Base-by-base conservation (phyloP, 1,284 basidiomycete species). In the Cutaneotrichosporon cavernicola region DNA sequence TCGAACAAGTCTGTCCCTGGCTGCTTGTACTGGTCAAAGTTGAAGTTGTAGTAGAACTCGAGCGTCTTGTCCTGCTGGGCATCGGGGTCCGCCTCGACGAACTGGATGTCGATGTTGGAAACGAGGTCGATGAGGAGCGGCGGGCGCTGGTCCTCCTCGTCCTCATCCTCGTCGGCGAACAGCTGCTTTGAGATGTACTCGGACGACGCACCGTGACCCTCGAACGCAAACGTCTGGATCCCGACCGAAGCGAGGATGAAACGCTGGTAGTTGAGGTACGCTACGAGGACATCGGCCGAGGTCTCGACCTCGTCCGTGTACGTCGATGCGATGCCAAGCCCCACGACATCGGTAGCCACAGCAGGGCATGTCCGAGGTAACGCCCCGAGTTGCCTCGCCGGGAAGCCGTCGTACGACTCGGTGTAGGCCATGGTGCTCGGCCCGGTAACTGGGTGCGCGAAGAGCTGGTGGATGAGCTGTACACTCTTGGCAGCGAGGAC, bases 331-430 rank as follows among this genome's bases (percentile, higher is more conserved):
- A 89, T 82, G 34, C 96, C 89, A 62, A 82, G 83, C 0, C 87
- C 85, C 40, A 67, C 64, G 11, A 80, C 68, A 1, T 81, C 81
- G 31, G 81, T 75, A 2, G 65, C 61, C 0, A 88, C 86, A 0
- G 84, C 83, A 60, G 85, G 84, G 55, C 87, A 86, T n/a, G 63
- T 58, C 30, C 72, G 69, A 14, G 75, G 73, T 5, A 76, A 57
- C 3, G 70, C 58, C 2, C 87, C 85, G 22, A 97, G 85, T 76
- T 97, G 94, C 8, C 89, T 85, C 1, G 88, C 87, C 70, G 96
- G 92, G 82, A 95, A 98, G 72, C 94, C 89, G 77, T 95, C 91
- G 26, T 89, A 85, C 4, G 90, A 91, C 49, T 93, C 88, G 50
- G 98, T 84, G 76, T 97, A 98, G 0, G 92, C 87, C 81, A 92